These are phyloP conservation scores for Teratosphaeria destructans DNA, from an alignment of 2,329 filamentous ascomycete genomes.

Conservation along the genomic window DNA sequence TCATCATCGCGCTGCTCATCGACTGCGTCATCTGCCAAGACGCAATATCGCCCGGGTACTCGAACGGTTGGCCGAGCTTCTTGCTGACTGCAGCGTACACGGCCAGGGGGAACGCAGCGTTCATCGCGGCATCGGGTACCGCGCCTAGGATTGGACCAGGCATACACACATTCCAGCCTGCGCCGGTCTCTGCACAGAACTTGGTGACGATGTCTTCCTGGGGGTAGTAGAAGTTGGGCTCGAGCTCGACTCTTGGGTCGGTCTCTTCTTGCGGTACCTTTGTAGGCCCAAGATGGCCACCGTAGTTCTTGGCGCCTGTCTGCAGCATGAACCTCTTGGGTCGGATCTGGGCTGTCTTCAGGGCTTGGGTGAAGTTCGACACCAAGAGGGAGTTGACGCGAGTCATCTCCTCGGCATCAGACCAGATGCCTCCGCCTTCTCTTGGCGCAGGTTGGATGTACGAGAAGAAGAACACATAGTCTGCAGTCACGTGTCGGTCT, in stretches of 20 bases:
- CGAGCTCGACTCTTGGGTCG: conserved; percentile 33
- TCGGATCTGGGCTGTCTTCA: conserved; percentile 32
- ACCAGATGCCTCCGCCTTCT: conserved; percentile 36
- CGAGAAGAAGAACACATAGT: conserved; percentile 45
- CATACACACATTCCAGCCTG: conserved; percentile 38
- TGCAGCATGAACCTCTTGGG: conserved; percentile 43
- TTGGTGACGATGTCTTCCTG: conserved; percentile 41
- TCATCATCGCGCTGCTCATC: conserved; percentile 37
- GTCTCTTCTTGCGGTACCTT: conserved; percentile 37
- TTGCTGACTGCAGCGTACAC: conserved; percentile 41
- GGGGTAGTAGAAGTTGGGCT: conserved; percentile 46
- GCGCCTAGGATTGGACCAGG: conserved; percentile 41
- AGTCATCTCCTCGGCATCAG: conserved; percentile 40
- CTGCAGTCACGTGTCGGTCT: conserved; percentile 25
- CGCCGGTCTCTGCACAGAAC: conserved; percentile 31
- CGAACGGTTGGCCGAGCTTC: conserved; percentile 30
- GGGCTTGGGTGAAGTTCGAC: conserved; percentile 38
- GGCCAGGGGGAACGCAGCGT: conserved; percentile 38
- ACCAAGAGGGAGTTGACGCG: conserved; percentile 40
- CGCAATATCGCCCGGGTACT: conserved; percentile 35
- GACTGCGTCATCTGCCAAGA: conserved; percentile 37
- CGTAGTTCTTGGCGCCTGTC: conserved; percentile 45
- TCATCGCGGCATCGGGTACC: conserved; percentile 43
- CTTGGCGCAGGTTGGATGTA: conserved; percentile 44
- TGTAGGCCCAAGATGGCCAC: conserved; percentile 37